Evolutionary conservation across 2,329 filamentous ascomycete species (phyloP).

Genomic region (Pseudogymnoascus sp.): DNA sequence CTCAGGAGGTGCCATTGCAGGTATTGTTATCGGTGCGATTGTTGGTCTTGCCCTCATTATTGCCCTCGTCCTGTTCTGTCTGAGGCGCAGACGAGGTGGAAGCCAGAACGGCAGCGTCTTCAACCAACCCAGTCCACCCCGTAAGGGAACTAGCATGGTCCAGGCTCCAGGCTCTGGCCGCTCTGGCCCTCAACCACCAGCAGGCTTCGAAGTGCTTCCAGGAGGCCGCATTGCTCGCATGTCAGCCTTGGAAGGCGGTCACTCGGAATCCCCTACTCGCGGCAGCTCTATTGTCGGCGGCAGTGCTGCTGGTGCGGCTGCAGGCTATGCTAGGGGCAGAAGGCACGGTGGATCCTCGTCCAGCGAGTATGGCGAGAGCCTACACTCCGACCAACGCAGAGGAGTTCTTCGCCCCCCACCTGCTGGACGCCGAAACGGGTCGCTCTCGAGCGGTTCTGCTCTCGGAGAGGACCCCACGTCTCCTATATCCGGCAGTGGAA

Average conservation of each 20-base stretch:
- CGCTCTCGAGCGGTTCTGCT: conserved; percentile 75
- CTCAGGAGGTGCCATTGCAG: conserved; percentile 82
- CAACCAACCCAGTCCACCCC: conserved; percentile 78
- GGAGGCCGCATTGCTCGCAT: conserved; percentile 90
- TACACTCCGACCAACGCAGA: conserved; percentile 54
- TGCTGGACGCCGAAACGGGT: conserved; percentile 66
- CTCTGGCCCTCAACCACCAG: conserved; percentile 35
- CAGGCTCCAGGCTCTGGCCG: conserved; percentile 30
- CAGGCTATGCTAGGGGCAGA: conserved; percentile 40
- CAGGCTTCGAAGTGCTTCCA: conserved; percentile 66
- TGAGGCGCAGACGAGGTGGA: conserved; percentile 45
- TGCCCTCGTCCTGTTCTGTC: conserved; percentile 43
- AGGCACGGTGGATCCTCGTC: conserved; percentile 57
- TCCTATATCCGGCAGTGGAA: conserved; percentile 57
- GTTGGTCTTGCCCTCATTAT: conserved; percentile 62
- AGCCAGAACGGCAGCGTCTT: conserved; percentile 68
- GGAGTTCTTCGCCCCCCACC: conserved; percentile 52
- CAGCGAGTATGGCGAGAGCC: conserved; percentile 63
- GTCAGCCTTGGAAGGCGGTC: conserved; percentile 79
- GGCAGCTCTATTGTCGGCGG: conserved; percentile 29
- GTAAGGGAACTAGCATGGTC: conserved; percentile 39
- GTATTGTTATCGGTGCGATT: conserved; percentile 76
- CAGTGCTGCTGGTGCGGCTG: conserved; percentile 39
- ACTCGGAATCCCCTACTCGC: conserved; percentile 46
- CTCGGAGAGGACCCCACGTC: conserved; percentile 68